Evolutionary conservation across 2,329 filamentous ascomycete genomes (phyloP), one percentile per base, ranked within the genome.

Genomic region (Sporothrix brunneoviolacea): DNA sequence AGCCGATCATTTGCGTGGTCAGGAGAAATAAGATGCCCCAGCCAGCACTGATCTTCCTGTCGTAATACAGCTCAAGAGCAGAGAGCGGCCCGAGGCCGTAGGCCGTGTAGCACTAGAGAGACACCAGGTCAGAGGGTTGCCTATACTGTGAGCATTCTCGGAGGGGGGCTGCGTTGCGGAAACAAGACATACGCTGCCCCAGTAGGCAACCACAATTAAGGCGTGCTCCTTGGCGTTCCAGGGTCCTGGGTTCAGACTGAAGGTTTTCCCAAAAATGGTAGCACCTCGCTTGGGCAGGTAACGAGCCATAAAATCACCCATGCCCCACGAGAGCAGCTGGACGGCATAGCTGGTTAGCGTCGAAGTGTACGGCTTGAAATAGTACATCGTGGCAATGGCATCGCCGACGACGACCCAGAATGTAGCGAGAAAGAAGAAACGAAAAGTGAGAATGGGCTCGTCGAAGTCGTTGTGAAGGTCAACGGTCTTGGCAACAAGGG

Each of bases 191-290:
- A 58, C 54, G 40, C 57, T 59, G 2, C 60, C 61, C 61, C 62
- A 64, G 46, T 63, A 63, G 3, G 63, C 62, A 8, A 65, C 63
- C 10, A 65, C 56, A 35, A 65, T 59, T 13, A 65, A 40, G 8
- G 61, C 62, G 41, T 64, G 64, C 54, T 65, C 63, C 45, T 65
- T 65, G 13, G 61, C 60, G 42, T 65, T 64, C 62, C 60, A 66
- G 4, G 61, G 62, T 2, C 60, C 62, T 10, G 63, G 62, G 37
- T 66, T 66, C 43, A 65, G 53, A 44, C 54, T 65, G 53, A 62
- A 66, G 12, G 59, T 57, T n/a, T 53, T 57, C 4, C 63, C 62
- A 46, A 65, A 62, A 4, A 59, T 43, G 15, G 46, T 57, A 19
- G 57, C 57, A 3, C 50, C 47, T 38, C 53, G 54, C 28, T 54